Evolutionary conservation across 2,329 filamentous ascomycete species (phyloP), one percentile per base, ranked within the genome.

Genomic region (Alternaria arbusti): DNA sequence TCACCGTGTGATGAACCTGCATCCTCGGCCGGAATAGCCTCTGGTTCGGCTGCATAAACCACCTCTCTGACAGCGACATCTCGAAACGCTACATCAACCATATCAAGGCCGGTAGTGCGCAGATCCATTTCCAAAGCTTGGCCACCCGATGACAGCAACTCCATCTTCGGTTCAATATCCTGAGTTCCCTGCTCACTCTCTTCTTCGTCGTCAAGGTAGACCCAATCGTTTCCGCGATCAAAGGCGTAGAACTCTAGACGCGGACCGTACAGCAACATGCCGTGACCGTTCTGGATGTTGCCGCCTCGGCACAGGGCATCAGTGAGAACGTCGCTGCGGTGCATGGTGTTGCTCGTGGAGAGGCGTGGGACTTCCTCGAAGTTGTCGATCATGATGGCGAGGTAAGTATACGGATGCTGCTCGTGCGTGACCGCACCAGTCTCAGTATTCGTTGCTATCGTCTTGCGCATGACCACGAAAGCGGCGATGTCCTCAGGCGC

Each of bases 361-460:
- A 60, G 57, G 43, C 62, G 59, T 1, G 65, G 54, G n/a, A 65
- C 63, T 10, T 63, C 70, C 0, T 58, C 32, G 15, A 72, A 66
- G 36, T 71, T 58, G 49, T 77, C 74, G 20, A 76, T 65, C 45
- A 75, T 64, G 47, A 78, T 72, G 23, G 60, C 65, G 15, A 76
- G 26, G 46, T 67, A 70, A 1, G 67, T 76, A 43, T 70, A 68
- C 7, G 65, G 59, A 45, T 61, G 63, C 22, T 60, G 59, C 6
- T 47, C 17, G 15, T 45, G 11, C 0, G 30, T 43, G 15, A 45
- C 3, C 2, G 22, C n/a, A 11, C 46, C 58, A 4, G 47, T 56
- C 5, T 49, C 12, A 1, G 15, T 26, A 3, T 51, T 30, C 10
- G 17, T 28, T 8, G 57, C 30, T 11, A 46, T 20, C 12, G 15